Percentiles rank a stretch among this genome's conserved stretches.
These are phyloP conservation scores for Suillus americanus DNA, from an alignment of 768 basidiomycete genomes.

Conservation along the genomic window DNA sequence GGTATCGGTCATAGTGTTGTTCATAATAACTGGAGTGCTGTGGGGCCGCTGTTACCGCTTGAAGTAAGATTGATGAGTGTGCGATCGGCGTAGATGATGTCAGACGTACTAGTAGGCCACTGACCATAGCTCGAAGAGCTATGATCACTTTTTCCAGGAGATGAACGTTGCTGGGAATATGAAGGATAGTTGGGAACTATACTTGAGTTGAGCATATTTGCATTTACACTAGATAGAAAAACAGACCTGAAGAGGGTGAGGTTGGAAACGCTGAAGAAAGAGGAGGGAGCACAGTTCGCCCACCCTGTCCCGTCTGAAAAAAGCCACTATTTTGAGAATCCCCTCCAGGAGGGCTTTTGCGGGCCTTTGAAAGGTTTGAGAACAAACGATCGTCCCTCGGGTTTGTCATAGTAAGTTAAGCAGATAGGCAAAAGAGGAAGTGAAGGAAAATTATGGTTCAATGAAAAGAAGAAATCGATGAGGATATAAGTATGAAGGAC, in stretches of 20 bases:
- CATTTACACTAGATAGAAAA: conserved; percentile 52
- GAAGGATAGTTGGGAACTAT: conserved; percentile 59
- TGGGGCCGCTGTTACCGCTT: conserved; percentile 35
- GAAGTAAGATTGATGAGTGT: conserved; percentile 8
- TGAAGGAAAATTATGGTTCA: conserved; percentile 41
- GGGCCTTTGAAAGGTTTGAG: conserved; percentile 59
- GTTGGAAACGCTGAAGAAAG: conserved; percentile 82
- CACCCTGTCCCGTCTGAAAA: conserved; percentile 83
- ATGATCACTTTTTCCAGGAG: conserved; percentile 60
- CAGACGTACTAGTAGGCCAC: conserved; percentile 40
- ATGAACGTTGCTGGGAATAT: conserved; percentile 65
- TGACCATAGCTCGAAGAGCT: conserved; percentile 48
- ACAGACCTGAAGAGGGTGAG: conserved; percentile 91
- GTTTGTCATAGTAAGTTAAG: conserved; percentile 64
- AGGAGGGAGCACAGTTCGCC: conserved; percentile 87
- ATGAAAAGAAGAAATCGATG: conserved; percentile 55
- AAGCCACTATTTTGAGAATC: conserved; percentile 60
- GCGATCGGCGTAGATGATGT: conserved; percentile 2
- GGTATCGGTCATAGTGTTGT: conserved; percentile 56
- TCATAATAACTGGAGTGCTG: conserved; percentile 54
- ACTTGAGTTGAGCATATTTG: conserved; percentile 57
- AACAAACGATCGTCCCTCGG: conserved; percentile 73
- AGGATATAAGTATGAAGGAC: conserved; percentile 46
- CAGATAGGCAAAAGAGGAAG: conserved; percentile 58
- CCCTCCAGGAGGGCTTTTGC: conserved; percentile 65